Conservation (phyloP, 805 yeast genomes). For the Lachancea thermotolerans region DNA sequence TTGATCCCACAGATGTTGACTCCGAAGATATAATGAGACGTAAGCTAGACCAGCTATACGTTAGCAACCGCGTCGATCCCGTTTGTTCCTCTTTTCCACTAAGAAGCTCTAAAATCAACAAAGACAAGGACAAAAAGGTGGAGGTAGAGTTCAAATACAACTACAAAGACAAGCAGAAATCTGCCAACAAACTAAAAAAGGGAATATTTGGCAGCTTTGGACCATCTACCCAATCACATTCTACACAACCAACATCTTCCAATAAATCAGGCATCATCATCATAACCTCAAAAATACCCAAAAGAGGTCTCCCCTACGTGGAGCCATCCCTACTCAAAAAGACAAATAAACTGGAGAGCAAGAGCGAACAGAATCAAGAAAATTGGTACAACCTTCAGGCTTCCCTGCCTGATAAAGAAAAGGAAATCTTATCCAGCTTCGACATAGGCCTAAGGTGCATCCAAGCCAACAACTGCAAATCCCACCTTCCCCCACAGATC, state of each 20-base stretch:
- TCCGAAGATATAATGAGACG: slow-evolving; percentile 22
- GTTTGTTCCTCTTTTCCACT: slow-evolving; percentile 8
- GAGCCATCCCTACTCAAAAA: slow-evolving; percentile 35
- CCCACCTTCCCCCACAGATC: slow-evolving; percentile 29
- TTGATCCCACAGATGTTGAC: slow-evolving; percentile 16
- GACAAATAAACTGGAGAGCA: slow-evolving; percentile 30
- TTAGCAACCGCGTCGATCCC: slow-evolving; percentile 18
- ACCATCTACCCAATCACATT: slow-evolving; percentile 5
- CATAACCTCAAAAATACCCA: slow-evolving; percentile 28
- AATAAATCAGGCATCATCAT: slow-evolving; percentile 30
- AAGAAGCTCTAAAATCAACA: slow-evolving; percentile 11
- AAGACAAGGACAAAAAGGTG: slow-evolving; percentile 12
- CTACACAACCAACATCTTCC: slow-evolving; percentile 1
- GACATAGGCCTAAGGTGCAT: slow-evolving; percentile 29
- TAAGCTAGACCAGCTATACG: slow-evolving; percentile 27
- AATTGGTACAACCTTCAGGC: slow-evolving; percentile 29
- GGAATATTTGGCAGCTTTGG: slow-evolving; percentile 24
- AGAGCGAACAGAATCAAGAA: slow-evolving; percentile 31
- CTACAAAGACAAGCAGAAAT: slow-evolving; percentile 18
- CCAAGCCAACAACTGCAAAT: slow-evolving; percentile 28
- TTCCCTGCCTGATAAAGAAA: slow-evolving; percentile 27
- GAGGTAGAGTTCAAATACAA: slow-evolving; percentile 28
- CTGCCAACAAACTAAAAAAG: slow-evolving; percentile 14
- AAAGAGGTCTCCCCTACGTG: slow-evolving; percentile 33
- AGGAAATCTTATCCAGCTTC: slow-evolving; percentile 21